Evolutionary conservation across 345 rosid genomes (phyloP), one percentile per base, ranked within the genome.

Genomic region (Schrenkiella parvula): DNA sequence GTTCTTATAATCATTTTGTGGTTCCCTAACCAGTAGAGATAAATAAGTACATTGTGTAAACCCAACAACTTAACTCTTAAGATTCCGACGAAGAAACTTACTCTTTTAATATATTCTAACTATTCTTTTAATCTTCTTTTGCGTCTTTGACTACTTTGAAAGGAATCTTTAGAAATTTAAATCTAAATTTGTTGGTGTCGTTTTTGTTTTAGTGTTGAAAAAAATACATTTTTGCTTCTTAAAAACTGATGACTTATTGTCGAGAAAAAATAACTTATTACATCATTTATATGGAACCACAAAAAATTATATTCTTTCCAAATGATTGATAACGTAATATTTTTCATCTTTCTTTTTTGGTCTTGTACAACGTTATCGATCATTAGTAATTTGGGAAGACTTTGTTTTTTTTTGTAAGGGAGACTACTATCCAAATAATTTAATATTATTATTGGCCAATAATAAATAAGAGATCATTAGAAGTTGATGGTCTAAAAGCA

Each of bases 401-500:
- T 28, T 28, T 28, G 31, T 28, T 28, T 28, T 28, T 28, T n/a
- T n/a, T n/a, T n/a, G n/a, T 3, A 1, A 28, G 6, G 31, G 31
- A 28, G 31, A 28, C 5, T 28, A 4, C 4, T 28, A 28, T 28
- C 31, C 6, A 28, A 28, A 28, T 3, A 3, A 28, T n/a, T n/a
- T n/a, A n/a, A n/a, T n/a, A n/a, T n/a, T n/a, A n/a, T n/a, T n/a
- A 51, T 13, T 54, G 50, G 41, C 32, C 55, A 72, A 52, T 57
- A 44, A 69, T 32, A 42, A 42, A 34, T 11, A 22, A 14, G 70
- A 34, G 55, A 66, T 38, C 73, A 66, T 68, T 74, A 66, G 62
- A 74, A 67, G 54, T 66, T 74, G 73, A 74, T 59, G 29, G 78
- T 58, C 68, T 66, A 50, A 31, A 74, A 58, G 47, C 29, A 74